Conservation (phyloP, 805 yeast genomes). For the Barnettozyma siamensis region DNA sequence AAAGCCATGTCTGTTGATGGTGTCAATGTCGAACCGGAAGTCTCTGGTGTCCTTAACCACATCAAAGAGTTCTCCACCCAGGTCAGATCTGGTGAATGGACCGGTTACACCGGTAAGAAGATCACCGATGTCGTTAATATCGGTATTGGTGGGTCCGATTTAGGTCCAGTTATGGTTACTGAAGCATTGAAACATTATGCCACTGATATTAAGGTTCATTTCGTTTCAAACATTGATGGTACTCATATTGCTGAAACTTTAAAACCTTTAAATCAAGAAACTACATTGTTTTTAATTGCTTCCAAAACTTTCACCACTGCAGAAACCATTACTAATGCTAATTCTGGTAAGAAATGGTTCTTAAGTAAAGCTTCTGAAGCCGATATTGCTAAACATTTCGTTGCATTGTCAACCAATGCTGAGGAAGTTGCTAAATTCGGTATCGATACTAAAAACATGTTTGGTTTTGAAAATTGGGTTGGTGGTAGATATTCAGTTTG, state of each 20-base stretch:
- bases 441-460: constrained; percentile 96
- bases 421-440: constrained; percentile 91
- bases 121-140: constrained; percentile 94
- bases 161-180: constrained; percentile 99
- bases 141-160: constrained; percentile 98
- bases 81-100: constrained; percentile 93
- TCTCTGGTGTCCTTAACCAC: constrained; percentile 85
- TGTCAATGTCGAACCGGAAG: constrained; percentile 83
- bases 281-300: constrained; percentile 88
- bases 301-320: constrained; percentile 99
- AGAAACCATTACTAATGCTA: constrained; percentile 95
- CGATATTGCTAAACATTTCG: constrained; percentile 95
- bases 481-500: constrained; percentile 99
- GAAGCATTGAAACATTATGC: constrained; percentile 93
- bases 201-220: constrained; percentile 70
- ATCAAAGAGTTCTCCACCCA: constrained; percentile 92
- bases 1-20: constrained; percentile 88
- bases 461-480: constrained; percentile 97
- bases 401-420: constrained; percentile 92
- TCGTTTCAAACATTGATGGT: constrained; percentile 98
- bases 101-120: constrained; percentile 91
- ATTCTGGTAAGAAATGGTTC: constrained; percentile 94
- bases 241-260: constrained; percentile 92
- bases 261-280: constrained; percentile 74
- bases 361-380: constrained; percentile 56